Evolutionary conservation across 257 asterid genomes (phyloP).

Genomic region (Phtheirospermum japonicum): DNA sequence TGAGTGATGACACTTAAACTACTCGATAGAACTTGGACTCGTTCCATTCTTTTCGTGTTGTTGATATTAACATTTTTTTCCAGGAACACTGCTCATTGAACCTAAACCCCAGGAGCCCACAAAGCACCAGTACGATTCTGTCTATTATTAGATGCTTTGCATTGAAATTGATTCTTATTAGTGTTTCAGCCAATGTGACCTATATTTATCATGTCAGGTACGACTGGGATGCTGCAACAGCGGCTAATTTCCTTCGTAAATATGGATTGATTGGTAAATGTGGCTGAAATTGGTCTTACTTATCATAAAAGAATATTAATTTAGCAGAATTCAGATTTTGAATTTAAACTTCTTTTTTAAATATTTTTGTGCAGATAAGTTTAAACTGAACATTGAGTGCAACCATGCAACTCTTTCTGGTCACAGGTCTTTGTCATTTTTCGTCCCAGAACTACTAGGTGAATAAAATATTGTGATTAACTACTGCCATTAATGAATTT

Average conservation of each 20-base stretch:
- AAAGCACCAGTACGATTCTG: constrained; percentile 74
- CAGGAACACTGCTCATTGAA: constrained; percentile 94
- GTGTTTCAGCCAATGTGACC: neutral
- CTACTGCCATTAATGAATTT: neutral
- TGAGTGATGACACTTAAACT: neutral
- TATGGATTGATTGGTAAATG: constrained; percentile 74
- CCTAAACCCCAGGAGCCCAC: constrained; percentile 99
- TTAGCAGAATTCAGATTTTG: neutral
- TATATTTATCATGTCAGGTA: constrained; percentile 47
- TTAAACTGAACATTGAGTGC: constrained; percentile 94
- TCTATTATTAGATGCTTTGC: neutral
- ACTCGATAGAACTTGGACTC: neutral
- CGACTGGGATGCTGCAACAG: constrained; percentile 99
- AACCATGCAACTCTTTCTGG: constrained; percentile 97
- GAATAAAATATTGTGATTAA: neutral
- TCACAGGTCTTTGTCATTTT: constrained; percentile 68
- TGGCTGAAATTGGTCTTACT: neutral
- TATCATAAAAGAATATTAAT: neutral
- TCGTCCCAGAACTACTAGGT: neutral
- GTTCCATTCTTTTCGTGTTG: neutral
- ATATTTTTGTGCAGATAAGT: constrained; percentile 58
- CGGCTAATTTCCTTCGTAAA: constrained; percentile 91
- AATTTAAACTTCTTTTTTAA: neutral
- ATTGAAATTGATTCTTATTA: neutral
- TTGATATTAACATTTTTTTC: constrained; percentile 3